Conservation (phyloP, 2,329 filamentous ascomycete species). For the Daldinia eschscholtzii region DNA sequence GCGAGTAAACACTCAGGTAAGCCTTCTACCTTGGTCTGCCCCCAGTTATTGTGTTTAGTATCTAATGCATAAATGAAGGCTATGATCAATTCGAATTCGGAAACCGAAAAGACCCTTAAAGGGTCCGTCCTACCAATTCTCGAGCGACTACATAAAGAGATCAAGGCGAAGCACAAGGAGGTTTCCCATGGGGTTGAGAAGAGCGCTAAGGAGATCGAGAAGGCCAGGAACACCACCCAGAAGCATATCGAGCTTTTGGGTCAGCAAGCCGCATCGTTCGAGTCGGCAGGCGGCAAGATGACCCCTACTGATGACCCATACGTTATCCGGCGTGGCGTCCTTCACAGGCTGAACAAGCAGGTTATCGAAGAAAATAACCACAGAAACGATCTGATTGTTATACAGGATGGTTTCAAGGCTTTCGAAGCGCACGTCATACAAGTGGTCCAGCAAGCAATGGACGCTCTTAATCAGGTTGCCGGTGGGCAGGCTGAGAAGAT, state of each 20-base stretch:
- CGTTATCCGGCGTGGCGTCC: conserved; percentile 82
- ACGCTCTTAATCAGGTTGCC: conserved; percentile 84
- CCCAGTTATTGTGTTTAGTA: background rate
- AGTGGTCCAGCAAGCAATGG: conserved; percentile 84
- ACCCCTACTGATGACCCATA: conserved; percentile 86
- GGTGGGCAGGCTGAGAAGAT: conserved; percentile 85
- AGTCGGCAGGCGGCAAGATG: conserved; percentile 79
- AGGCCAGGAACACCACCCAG: conserved; percentile 85
- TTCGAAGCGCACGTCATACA: conserved; percentile 90
- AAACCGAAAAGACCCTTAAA: conserved; percentile 92
- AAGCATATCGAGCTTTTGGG: conserved; percentile 96
- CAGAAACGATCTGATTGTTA: conserved; percentile 86
- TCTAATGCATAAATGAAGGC: conserved; percentile 58
- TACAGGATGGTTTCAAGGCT: conserved; percentile 89
- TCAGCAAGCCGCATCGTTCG: conserved; percentile 83
- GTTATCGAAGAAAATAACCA: conserved; percentile 96
- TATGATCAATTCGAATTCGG: conserved; percentile 87
- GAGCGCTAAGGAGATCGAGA: conserved; percentile 90
- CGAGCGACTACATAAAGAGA: conserved; percentile 91
- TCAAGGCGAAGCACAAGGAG: conserved; percentile 97
- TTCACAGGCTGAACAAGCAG: conserved; percentile 89
- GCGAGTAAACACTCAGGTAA: conserved; percentile 84
- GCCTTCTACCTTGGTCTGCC: background rate
- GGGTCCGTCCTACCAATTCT: conserved; percentile 87
- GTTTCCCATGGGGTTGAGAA: conserved; percentile 84